Percentiles rank a stretch among this genome's conserved stretches.
Evolutionary conservation across 441 rosid genomes (phyloP).

Genomic region (Populus hybrid): DNA sequence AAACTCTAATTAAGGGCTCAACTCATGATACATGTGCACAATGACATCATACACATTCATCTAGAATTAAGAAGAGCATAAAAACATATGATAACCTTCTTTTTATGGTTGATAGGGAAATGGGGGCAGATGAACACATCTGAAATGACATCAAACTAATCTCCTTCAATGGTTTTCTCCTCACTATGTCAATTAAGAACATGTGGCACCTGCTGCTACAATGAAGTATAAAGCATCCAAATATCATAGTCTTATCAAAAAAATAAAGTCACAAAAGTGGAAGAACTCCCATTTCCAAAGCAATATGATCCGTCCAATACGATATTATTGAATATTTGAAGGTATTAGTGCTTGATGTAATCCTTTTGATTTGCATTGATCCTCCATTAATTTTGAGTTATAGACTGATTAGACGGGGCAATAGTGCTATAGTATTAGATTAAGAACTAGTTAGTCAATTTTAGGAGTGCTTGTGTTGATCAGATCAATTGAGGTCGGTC

Average conservation of each 20-base stretch:
- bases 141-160: slow-evolving; percentile 9
- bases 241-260: neutral
- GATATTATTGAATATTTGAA: slow-evolving; percentile 3
- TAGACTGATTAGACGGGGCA: neutral
- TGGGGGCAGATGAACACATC: neutral
- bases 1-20: neutral
- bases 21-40: neutral
- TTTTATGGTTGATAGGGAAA: neutral
- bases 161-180: neutral
- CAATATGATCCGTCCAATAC: slow-evolving; percentile 7
- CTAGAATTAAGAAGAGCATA: neutral
- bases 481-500: neutral
- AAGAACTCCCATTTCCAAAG: slow-evolving; percentile 13
- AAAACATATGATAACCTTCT: neutral
- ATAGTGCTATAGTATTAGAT: slow-evolving; percentile 1
- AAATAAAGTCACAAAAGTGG: neutral
- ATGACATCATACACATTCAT: neutral
- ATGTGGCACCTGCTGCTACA: slow-evolving; percentile 18
- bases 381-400: slow-evolving; percentile 8
- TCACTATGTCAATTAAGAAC: slow-evolving; percentile 13
- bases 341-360: neutral
- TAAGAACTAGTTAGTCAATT: neutral
- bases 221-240: slow-evolving; percentile 12
- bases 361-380: neutral
- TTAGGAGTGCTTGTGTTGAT: neutral